Percentiles rank a stretch among this genome's conserved stretches.
These are phyloP conservation scores for Naganishia vaughanmartiniae DNA, from an alignment of 768 basidiomycete species.

Conservation along the genomic window DNA sequence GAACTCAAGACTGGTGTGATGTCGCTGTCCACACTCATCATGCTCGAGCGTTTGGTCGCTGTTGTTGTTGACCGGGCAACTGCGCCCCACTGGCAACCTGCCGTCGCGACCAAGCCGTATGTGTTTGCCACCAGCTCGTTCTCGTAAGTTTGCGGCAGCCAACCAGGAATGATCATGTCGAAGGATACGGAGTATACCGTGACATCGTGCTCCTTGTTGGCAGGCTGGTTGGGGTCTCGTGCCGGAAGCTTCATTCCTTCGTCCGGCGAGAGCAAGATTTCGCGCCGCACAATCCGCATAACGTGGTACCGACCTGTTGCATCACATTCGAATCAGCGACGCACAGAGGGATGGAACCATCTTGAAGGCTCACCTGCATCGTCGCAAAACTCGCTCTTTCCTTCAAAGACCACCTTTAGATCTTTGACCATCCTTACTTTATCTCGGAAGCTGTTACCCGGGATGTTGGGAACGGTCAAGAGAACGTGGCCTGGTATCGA, in stretches of 20 bases:
- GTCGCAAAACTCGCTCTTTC: slow-evolving; percentile 73
- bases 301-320: slow-evolving; percentile 61
- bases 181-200: slow-evolving; percentile 70
- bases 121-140: slow-evolving; percentile 37
- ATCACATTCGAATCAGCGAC: slow-evolving; percentile 10
- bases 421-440: slow-evolving; percentile 38
- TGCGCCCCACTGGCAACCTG: slow-evolving; percentile 38
- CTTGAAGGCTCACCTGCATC: slow-evolving; percentile 55
- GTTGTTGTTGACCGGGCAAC: slow-evolving; percentile 1
- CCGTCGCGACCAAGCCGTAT: slow-evolving; percentile 39
- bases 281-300: slow-evolving; percentile 65
- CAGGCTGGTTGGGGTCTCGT: slow-evolving; percentile 33
- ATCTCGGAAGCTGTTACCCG: slow-evolving; percentile 48
- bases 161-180: slow-evolving; percentile 80
- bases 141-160: slow-evolving; percentile 63
- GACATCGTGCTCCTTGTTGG: slow-evolving; percentile 62
- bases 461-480: slow-evolving; percentile 60
- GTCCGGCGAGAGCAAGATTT: slow-evolving; percentile 58
- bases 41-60: neutral
- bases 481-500: slow-evolving; percentile 80
- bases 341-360: neutral
- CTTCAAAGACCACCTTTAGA: slow-evolving; percentile 74
- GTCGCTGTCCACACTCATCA: slow-evolving; percentile 4
- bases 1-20: neutral
- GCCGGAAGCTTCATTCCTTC: slow-evolving; percentile 27